Conservation (phyloP, 164 flowering plant genomes). For the Akebia trifoliata region DNA sequence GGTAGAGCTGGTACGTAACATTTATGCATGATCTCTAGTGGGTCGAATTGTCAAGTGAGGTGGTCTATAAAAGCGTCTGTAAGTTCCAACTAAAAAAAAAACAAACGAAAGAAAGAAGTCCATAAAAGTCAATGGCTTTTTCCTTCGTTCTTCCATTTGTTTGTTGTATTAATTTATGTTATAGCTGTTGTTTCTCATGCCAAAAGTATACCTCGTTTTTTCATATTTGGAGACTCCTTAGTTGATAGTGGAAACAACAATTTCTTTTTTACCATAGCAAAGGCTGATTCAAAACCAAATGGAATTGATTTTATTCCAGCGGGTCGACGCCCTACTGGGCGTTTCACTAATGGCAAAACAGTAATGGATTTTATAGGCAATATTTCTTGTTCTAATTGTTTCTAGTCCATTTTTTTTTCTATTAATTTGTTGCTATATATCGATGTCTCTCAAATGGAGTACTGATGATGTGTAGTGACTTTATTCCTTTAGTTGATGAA, state of each 20-base stretch:
- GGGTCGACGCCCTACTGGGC: too few relatives aligned
- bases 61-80: too few relatives aligned
- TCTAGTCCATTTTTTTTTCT: not conserved
- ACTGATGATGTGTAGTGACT: not conserved
- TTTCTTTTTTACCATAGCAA: constrained; percentile 44
- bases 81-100: too few relatives aligned
- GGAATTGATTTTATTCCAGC: constrained; percentile 60
- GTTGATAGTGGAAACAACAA: constrained; percentile 72
- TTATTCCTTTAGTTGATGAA: constrained; percentile 1
- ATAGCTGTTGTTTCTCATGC: too few relatives aligned
- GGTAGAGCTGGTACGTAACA: too few relatives aligned
- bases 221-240: constrained; percentile 61
- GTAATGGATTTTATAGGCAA: too few relatives aligned
- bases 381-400: constrained; percentile 36
- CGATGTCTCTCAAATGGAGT: not conserved
- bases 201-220: constrained; percentile 32
- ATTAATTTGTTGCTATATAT: not conserved
- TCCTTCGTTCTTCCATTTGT: not conserved
- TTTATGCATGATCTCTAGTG: too few relatives aligned
- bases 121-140: not conserved
- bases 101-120: too few relatives aligned
- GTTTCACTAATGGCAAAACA: too few relatives aligned
- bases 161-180: not conserved
- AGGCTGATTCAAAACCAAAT: too few relatives aligned
- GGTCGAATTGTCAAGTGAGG: too few relatives aligned